phyloP scores from a whole-genome alignment of 192 early-diverging fungal species.

The Podila clonocystis region DNA sequence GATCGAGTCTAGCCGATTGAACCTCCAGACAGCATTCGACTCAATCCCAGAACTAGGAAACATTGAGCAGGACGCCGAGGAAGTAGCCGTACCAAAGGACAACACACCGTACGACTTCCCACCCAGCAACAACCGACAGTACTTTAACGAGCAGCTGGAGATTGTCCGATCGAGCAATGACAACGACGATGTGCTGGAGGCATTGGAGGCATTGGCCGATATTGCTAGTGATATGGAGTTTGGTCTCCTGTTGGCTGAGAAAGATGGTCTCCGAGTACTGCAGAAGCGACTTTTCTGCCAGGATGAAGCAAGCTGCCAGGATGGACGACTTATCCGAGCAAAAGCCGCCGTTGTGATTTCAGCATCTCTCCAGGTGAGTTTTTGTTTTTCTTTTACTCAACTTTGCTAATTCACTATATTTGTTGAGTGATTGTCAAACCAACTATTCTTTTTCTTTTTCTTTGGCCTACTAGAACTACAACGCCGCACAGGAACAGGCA shows the following conservation, averaged over 20 bases:
- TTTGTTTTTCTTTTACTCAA: neutral
- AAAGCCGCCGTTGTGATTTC: conserved; percentile 61
- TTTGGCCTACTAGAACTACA: conserved; percentile 22
- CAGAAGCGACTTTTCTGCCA: conserved; percentile 50
- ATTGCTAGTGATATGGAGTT: conserved; percentile 66
- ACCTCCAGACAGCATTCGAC: conserved; percentile 39
- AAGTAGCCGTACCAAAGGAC: neutral
- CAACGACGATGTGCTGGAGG: conserved; percentile 18
- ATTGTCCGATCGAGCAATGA: conserved; percentile 22
- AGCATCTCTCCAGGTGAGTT: conserved; percentile 60
- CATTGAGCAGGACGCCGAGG: conserved; percentile 4
- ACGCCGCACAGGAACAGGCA: conserved; percentile 32
- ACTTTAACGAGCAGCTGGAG: conserved; percentile 46
- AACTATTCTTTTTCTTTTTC: no score
- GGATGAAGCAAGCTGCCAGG: conserved; percentile 6
- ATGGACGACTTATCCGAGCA: conserved; percentile 3
- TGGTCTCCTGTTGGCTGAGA: conserved; percentile 58
- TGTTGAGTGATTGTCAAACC: neutral
- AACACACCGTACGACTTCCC: neutral
- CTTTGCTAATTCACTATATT: neutral
- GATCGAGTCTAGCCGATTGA: conserved; percentile 19
- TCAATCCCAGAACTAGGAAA: conserved; percentile 35
- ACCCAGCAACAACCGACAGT: conserved; percentile 26
- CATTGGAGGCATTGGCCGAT: conserved; percentile 63
- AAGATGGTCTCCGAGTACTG: conserved; percentile 40